These are phyloP conservation scores for Rhizoclosmatium sp. DNA, from an alignment of 192 early-diverging fungal genomes.

Conservation along the genomic window DNA sequence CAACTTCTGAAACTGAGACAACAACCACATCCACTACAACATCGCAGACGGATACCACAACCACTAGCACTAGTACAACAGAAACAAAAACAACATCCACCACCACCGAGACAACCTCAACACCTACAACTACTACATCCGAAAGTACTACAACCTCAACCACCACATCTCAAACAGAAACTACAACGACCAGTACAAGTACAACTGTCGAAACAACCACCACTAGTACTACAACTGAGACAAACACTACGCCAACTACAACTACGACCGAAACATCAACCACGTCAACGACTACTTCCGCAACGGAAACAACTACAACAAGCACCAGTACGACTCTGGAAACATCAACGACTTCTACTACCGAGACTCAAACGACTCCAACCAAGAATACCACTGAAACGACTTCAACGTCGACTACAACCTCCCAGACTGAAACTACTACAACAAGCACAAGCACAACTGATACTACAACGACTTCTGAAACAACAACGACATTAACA, in stretches of 20 bases:
- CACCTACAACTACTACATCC: not conserved
- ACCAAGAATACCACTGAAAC: not conserved
- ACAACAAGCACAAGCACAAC: not conserved
- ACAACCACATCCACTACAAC: slow-evolving; percentile 5
- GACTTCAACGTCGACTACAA: not conserved
- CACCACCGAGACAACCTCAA: not conserved
- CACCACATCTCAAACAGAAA: not conserved
- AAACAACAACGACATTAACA: not conserved
- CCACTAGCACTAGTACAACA: not conserved
- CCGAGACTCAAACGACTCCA: not conserved
- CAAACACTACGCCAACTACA: not conserved
- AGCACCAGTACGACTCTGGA: not conserved
- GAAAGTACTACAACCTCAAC: not conserved
- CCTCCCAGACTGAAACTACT: not conserved
- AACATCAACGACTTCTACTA: not conserved
- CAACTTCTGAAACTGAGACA: not conserved
- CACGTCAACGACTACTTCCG: not conserved
- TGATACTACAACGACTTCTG: slow-evolving; percentile 3
- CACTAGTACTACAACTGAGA: not conserved
- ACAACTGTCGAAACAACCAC: not conserved
- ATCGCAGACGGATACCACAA: not conserved
- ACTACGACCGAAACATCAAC: not conserved
- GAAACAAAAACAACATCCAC: not conserved
- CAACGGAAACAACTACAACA: slow-evolving; percentile 11
- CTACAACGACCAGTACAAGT: not conserved